These are phyloP conservation scores for Termitomyces sp. DNA, from an alignment of 768 basidiomycete genomes.

Conservation along the genomic window DNA sequence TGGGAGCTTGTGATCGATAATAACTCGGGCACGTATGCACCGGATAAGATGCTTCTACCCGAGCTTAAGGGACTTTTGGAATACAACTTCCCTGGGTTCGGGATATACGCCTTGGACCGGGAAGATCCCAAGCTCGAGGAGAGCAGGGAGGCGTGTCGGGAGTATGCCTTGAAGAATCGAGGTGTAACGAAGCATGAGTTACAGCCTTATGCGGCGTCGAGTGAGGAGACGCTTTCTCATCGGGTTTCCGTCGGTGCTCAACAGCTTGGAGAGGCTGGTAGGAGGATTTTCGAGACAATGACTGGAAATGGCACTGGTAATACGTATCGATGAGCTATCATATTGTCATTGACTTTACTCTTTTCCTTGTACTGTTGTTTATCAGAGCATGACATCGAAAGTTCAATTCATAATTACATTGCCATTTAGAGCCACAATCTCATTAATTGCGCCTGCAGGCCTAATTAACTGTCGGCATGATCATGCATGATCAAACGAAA, in stretches of 20 bases:
- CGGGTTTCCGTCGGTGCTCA: slow-evolving; percentile 14
- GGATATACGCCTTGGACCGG: slow-evolving; percentile 47
- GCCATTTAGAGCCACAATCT: too few relatives aligned
- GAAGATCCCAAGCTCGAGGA: slow-evolving; percentile 50
- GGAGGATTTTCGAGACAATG: neutral
- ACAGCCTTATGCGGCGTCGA: slow-evolving; percentile 53
- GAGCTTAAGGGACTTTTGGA: slow-evolving; percentile 54
- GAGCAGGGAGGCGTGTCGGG: slow-evolving; percentile 64
- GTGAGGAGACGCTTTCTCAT: slow-evolving; percentile 47
- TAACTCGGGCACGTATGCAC: slow-evolving; percentile 81
- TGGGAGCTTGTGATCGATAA: slow-evolving; percentile 90
- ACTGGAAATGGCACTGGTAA: neutral
- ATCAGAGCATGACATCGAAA: neutral
- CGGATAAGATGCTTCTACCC: slow-evolving; percentile 59
- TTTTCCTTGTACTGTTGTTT: neutral
- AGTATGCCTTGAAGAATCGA: slow-evolving; percentile 57
- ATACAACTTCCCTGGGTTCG: slow-evolving; percentile 68
- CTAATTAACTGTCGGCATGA: too few relatives aligned
- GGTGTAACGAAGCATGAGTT: slow-evolving; percentile 57
- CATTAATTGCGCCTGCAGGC: too few relatives aligned
- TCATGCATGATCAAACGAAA: too few relatives aligned
- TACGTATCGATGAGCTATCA: too few relatives aligned
- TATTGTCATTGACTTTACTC: too few relatives aligned
- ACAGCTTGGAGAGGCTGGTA: slow-evolving; percentile 8
- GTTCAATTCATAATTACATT: neutral